Evolutionary conservation across 371 early-diverging fungal species (phyloP).

Genomic region (Mortierella sp.): DNA sequence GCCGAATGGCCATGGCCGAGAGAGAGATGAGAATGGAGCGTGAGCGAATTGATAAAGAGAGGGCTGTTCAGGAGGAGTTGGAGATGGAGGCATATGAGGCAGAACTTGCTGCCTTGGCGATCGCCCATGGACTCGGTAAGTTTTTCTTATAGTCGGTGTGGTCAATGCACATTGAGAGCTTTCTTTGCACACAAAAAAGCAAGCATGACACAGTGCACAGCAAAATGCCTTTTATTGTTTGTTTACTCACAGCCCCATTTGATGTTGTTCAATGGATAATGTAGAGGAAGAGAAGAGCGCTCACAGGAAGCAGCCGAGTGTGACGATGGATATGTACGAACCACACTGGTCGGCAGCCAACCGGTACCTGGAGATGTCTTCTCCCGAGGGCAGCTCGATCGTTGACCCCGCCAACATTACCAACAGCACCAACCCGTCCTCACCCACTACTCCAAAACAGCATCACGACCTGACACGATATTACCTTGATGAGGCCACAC

Average conservation of each 20-base stretch:
- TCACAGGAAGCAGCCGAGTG: conserved; percentile 29
- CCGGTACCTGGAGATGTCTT: conserved; percentile 35
- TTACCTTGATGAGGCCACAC: background rate
- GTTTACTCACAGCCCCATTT: background rate
- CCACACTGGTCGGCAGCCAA: conserved; percentile 48
- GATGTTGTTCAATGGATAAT: background rate
- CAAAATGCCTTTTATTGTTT: background rate
- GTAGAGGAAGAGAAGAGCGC: background rate
- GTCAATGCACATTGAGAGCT: conserved; percentile 10
- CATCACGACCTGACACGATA: background rate
- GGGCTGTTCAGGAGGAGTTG: conserved; percentile 1
- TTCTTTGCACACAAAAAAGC: background rate
- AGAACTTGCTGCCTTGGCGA: background rate
- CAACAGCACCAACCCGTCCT: conserved; percentile 3
- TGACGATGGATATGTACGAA: conserved; percentile 40
- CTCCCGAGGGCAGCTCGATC: background rate
- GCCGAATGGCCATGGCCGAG: conserved; percentile 24
- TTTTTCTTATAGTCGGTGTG: background rate
- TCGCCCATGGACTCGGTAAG: background rate
- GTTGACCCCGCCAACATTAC: background rate
- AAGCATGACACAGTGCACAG: background rate
- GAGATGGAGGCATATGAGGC: conserved; percentile 1
- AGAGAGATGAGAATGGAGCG: conserved; percentile 15
- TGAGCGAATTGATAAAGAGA: background rate
- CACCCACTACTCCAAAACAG: background rate